Base-by-base conservation (phyloP, 2,329 filamentous ascomycete genomes). In the Mycosphaerella arachidis region DNA sequence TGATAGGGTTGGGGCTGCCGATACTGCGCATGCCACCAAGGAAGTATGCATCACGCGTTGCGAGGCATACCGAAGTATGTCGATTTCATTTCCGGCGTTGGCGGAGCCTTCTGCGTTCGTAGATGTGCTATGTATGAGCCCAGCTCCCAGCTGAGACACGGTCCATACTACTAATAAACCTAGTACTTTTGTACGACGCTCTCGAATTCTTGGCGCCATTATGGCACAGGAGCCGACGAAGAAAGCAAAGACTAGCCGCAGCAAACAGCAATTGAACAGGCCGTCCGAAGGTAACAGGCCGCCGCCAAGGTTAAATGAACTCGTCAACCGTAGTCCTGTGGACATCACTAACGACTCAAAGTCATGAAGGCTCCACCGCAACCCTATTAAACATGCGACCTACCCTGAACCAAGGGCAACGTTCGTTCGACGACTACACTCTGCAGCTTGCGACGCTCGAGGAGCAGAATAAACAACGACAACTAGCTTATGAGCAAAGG, bases 391-490 rank as follows among this genome's bases (percentile, higher is more conserved):
- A 35, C n/a, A 53, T 53, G 51, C 51, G 37, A 27, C 51, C 33
- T 8, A 53, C 16, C 50, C 18, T 40, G 37, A 12, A 55, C 45
- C 56, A 58, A 48, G 27, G 50, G 10, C 50, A 48, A 52, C 35
- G 52, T 16, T 40, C 37, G 7, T 37, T 43, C 8, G 48, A 54
- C 35, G 58, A 60, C 29, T 56, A 60, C 53, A 53, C 45, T 9
- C 31, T n/a, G 8, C 53, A 53, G 27, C 37, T 60, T 9, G 53
- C 53, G 33, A 31, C 51, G 18, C 46, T 56, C 6, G 46, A 60
- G 29, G 53, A 56, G 31, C 53, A 56, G 46, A 37, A 60, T 48
- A 46, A 33, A 24, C 58, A 53, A 20, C 57, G 43, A 51, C 37
- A 18, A 35, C 30, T 18, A 18, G 16, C 37, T 13, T 43, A 43